phyloP scores from a whole-genome alignment of 257 asterid genomes.

The Henckelia pumila region DNA sequence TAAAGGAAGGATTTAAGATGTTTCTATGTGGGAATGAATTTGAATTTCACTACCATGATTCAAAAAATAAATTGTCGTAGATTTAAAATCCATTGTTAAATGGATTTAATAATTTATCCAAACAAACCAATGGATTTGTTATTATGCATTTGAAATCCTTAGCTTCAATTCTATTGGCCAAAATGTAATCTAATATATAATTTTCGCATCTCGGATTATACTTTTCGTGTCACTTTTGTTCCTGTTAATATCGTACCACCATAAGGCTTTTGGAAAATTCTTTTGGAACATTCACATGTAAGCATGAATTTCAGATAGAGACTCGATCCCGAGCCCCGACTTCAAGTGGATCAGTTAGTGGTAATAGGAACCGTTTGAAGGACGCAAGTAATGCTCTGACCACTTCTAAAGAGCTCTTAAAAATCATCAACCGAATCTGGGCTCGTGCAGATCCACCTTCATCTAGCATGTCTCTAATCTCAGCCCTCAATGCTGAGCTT shows the following conservation, averaged over 20 bases:
- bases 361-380: constrained; percentile 55
- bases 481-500: constrained; percentile 92
- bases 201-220: not conserved
- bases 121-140: not conserved
- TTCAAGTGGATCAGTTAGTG: constrained; percentile 50
- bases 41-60: not conserved
- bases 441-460: constrained; percentile 76
- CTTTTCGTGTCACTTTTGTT: not conserved
- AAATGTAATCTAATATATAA: not conserved
- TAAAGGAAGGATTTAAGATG: not conserved
- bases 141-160: too few species aligned
- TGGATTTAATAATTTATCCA: too few species aligned
- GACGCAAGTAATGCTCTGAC: constrained; percentile 82
- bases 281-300: not conserved
- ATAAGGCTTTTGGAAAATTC: not conserved
- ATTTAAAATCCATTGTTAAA: too few species aligned
- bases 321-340: constrained; percentile 66
- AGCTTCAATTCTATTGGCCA: too few species aligned
- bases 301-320: constrained; percentile 57
- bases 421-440: constrained; percentile 83
- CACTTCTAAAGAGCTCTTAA: constrained; percentile 89
- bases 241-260: not conserved
- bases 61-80: not conserved
- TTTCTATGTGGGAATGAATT: too few species aligned
- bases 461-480: constrained; percentile 75